A percentile compares a stretch with the other conserved stretches of the same genome.
phyloP scores from a whole-genome alignment of 768 basidiomycete genomes.

The Mycena sanguinolenta region DNA sequence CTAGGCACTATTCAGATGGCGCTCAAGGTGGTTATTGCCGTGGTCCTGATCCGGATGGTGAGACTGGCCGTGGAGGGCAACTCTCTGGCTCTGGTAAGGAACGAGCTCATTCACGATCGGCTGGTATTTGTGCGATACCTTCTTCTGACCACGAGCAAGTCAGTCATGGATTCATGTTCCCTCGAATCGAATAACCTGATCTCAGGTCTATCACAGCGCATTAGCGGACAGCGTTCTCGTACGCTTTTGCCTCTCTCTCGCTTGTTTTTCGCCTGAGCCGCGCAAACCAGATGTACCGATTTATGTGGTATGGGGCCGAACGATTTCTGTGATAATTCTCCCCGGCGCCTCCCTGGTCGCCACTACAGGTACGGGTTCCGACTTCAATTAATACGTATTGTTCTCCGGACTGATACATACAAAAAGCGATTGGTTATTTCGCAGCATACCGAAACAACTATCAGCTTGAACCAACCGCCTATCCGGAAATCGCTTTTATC shows the following conservation, averaged over 20 bases:
- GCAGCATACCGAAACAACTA: background rate
- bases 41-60: background rate
- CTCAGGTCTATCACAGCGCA: background rate
- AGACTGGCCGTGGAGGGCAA: conserved; percentile 10
- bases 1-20: conserved; percentile 2
- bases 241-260: background rate
- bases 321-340: background rate
- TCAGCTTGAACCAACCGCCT: background rate
- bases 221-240: conserved; percentile 10
- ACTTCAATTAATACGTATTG: background rate
- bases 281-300: conserved; percentile 4
- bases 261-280: background rate
- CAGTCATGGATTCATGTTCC: background rate
- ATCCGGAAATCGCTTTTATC: background rate
- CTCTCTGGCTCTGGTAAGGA: background rate
- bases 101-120: background rate
- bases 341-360: background rate
- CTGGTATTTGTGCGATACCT: background rate
- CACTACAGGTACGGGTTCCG: background rate
- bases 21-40: background rate
- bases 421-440: background rate
- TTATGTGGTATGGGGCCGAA: conserved; percentile 12
- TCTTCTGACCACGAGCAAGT: conserved; percentile 6
- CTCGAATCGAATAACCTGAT: background rate
- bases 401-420: background rate